Conservation (phyloP, 192 early-diverging fungal species). For the Coemansia sp. region DNA sequence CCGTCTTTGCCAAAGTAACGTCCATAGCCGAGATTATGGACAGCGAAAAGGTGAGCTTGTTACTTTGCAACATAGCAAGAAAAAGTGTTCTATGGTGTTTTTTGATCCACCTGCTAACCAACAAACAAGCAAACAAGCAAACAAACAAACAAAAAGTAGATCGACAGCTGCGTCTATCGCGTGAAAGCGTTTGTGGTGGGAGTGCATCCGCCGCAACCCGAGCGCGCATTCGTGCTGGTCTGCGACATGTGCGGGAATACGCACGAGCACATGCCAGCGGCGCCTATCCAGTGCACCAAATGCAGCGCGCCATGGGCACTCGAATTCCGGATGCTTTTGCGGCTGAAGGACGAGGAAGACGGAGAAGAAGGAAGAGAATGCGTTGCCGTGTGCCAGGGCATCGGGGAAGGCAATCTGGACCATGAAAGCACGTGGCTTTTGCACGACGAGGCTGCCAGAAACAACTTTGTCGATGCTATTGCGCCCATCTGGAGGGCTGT, state of each 20-base stretch:
- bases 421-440: background rate
- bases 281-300: background rate
- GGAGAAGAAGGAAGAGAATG: background rate
- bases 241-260: slow-evolving; percentile 4
- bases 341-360: background rate
- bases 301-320: background rate
- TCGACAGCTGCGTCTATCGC: slow-evolving; percentile 1
- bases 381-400: slow-evolving; percentile 5
- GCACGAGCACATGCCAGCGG: slow-evolving; percentile 1
- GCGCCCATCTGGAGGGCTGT: background rate
- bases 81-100: too few relatives aligned
- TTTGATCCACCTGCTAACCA: too few relatives aligned
- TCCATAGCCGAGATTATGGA: background rate
- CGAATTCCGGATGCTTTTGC: background rate
- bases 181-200: background rate
- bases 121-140: too few relatives aligned
- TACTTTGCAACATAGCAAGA: too few relatives aligned
- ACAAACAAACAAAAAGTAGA: background rate
- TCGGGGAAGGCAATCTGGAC: background rate
- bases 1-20: background rate
- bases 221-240: background rate
- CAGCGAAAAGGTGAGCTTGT: background rate
- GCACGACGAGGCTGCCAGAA: background rate
- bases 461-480: background rate
- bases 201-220: background rate